Conservation (phyloP, 805 yeast species). For the Ogataea pini region DNA sequence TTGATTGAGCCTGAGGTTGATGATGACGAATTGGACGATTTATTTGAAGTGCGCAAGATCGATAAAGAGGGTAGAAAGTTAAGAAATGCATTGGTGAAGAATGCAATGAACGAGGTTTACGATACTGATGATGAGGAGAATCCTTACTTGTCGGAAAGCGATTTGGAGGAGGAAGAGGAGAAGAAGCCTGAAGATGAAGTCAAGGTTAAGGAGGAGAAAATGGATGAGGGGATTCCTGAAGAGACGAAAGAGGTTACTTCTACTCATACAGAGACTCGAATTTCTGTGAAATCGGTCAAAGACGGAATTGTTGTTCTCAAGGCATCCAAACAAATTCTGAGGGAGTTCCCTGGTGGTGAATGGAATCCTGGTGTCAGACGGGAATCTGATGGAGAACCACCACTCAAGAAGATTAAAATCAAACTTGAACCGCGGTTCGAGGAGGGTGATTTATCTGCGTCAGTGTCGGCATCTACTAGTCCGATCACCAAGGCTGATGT, state of each 20-base stretch:
- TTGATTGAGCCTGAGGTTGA: constrained; percentile 64
- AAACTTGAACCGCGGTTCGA: constrained; percentile 22
- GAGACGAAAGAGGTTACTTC: constrained; percentile 11
- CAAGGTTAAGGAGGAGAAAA: constrained; percentile 38
- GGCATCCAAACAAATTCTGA: constrained; percentile 60
- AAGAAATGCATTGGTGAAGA: constrained; percentile 76
- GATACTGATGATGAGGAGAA: constrained; percentile 76
- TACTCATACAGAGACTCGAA: constrained; percentile 16
- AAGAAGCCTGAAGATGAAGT: constrained; percentile 32
- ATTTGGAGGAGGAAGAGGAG: constrained; percentile 54
- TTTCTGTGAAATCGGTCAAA: constrained; percentile 43
- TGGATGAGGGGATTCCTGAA: constrained; percentile 26
- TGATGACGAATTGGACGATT: constrained; percentile 67
- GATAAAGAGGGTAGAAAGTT: constrained; percentile 90
- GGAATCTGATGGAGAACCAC: constrained; percentile 24
- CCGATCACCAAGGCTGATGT: constrained; percentile 75
- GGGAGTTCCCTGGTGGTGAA: constrained; percentile 72
- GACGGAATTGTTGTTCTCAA: constrained; percentile 62
- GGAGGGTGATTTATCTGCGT: background rate
- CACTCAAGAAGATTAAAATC: constrained; percentile 34
- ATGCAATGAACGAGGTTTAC: constrained; percentile 86
- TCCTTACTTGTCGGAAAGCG: constrained; percentile 78
- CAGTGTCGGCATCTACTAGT: constrained; percentile 14
- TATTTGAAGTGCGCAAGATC: constrained; percentile 67
- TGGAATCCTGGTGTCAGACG: constrained; percentile 68